phyloP scores from a whole-genome alignment of 2,329 filamentous ascomycete genomes.

The Phyllosticta ampelicida region DNA sequence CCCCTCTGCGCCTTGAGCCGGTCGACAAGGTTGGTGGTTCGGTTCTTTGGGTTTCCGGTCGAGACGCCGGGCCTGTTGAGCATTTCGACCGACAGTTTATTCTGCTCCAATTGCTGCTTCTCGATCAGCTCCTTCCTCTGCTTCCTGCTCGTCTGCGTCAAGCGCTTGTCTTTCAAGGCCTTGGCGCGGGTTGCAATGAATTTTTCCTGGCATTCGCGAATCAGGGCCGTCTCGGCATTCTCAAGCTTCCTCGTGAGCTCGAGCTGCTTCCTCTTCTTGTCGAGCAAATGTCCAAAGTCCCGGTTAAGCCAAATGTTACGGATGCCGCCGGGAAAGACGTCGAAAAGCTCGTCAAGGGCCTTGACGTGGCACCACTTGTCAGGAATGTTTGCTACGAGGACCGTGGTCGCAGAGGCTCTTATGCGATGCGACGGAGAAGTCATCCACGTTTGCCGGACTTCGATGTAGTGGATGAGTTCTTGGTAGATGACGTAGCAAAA shows the following conservation, averaged over 20 bases:
- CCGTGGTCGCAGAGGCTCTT: conserved; percentile 86
- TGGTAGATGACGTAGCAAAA: conserved; percentile 79
- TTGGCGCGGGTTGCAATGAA: conserved; percentile 17
- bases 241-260: conserved; percentile 64
- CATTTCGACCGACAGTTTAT: background rate
- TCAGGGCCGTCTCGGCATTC: conserved; percentile 70
- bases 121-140: background rate
- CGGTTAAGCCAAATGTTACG: conserved; percentile 95
- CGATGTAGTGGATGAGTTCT: conserved; percentile 79
- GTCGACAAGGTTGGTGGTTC: conserved; percentile 5
- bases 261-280: conserved; percentile 71
- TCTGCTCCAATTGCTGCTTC: background rate
- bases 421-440: conserved; percentile 92
- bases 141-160: background rate
- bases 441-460: conserved; percentile 85
- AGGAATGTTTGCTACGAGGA: conserved; percentile 84
- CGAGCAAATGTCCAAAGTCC: conserved; percentile 69
- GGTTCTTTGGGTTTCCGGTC: conserved; percentile 3
- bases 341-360: conserved; percentile 72
- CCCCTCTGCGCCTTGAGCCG: background rate
- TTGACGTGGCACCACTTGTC: conserved; percentile 80
- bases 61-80: background rate
- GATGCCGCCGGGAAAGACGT: conserved; percentile 92
- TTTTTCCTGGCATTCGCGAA: conserved; percentile 49
- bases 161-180: background rate